Conservation (phyloP, 805 yeast species). For the Candida nitratophila region DNA sequence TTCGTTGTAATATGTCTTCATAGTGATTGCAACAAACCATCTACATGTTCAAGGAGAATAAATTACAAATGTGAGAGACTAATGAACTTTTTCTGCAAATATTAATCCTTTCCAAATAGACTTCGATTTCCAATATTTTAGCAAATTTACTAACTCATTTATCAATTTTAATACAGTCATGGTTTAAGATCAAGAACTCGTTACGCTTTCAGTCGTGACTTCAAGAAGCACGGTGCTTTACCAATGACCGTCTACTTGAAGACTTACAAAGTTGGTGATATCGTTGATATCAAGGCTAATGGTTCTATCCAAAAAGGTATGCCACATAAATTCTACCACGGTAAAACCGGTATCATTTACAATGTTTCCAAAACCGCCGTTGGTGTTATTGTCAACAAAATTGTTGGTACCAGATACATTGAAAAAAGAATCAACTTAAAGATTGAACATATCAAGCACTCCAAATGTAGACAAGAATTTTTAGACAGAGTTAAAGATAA, state of each 20-base stretch:
- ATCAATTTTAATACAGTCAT: constrained; percentile 45
- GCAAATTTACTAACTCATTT: constrained; percentile 1
- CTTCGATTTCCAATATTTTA: too few species aligned
- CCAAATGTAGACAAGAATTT: constrained; percentile 99
- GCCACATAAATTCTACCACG: constrained; percentile 99
- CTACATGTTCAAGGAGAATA: too few species aligned
- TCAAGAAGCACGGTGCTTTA: constrained; percentile 93
- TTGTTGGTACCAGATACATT: constrained; percentile 97
- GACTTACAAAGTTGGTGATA: constrained; percentile 98
- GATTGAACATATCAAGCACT: constrained; percentile 98
- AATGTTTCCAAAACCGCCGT: constrained; percentile 98
- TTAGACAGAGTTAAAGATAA: constrained; percentile 96
- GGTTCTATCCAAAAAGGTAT: constrained; percentile 99
- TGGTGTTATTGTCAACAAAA: constrained; percentile 97
- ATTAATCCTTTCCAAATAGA: too few species aligned
- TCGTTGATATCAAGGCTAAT: constrained; percentile 98
- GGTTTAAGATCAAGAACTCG: constrained; percentile 99
- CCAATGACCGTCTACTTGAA: constrained; percentile 95
- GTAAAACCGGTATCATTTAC: constrained; percentile 99
- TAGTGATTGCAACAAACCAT: too few species aligned
- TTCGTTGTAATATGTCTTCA: too few species aligned
- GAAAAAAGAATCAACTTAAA: constrained; percentile 99
- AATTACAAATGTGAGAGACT: too few species aligned
- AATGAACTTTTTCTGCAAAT: too few species aligned
- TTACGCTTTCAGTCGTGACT: constrained; percentile 99